Evolutionary conservation across 1,284 basidiomycete species (phyloP).

Genomic region (Athelia psychrophila): DNA sequence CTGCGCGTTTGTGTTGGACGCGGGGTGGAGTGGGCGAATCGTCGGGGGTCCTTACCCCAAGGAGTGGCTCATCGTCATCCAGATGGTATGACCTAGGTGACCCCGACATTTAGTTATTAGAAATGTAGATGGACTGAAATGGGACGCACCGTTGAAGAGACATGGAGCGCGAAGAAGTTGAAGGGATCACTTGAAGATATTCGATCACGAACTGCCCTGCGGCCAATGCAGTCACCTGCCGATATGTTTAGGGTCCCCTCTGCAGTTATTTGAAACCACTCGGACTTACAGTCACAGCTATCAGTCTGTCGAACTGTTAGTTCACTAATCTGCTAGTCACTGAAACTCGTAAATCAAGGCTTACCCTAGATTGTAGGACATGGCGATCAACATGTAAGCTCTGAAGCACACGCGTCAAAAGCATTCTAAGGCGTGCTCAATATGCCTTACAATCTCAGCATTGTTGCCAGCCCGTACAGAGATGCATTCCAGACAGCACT

Average conservation of each 20-base stretch:
- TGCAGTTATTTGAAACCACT: background rate
- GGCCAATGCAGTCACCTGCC: conserved; percentile 51
- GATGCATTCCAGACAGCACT: conserved; percentile 50
- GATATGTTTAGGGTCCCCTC: background rate
- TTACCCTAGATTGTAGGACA: conserved; percentile 66
- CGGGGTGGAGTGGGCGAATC: background rate
- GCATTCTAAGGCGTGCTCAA: background rate
- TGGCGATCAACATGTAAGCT: conserved; percentile 67
- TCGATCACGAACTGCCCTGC: conserved; percentile 55
- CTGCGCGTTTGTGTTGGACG: conserved; percentile 16
- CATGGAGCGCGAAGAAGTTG: background rate
- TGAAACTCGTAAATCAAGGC: conserved; percentile 19
- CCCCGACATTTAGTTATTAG: too few species aligned
- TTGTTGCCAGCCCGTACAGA: conserved; percentile 54
- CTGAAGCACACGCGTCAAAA: conserved; percentile 1
- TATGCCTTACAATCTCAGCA: conserved; percentile 55
- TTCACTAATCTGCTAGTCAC: too few species aligned
- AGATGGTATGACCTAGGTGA: conserved; percentile 9
- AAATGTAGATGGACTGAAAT: too few species aligned
- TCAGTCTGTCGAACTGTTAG: conserved; percentile 35
- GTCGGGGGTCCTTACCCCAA: conserved; percentile 23
- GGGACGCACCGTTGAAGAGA: too few species aligned
- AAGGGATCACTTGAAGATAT: conserved; percentile 33
- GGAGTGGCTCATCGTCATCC: conserved; percentile 30
- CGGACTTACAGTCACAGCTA: conserved; percentile 48